Base-by-base conservation (phyloP, 225 moss, liverwort and hornwort species). In the Pseudisothecium myosuroides region DNA sequence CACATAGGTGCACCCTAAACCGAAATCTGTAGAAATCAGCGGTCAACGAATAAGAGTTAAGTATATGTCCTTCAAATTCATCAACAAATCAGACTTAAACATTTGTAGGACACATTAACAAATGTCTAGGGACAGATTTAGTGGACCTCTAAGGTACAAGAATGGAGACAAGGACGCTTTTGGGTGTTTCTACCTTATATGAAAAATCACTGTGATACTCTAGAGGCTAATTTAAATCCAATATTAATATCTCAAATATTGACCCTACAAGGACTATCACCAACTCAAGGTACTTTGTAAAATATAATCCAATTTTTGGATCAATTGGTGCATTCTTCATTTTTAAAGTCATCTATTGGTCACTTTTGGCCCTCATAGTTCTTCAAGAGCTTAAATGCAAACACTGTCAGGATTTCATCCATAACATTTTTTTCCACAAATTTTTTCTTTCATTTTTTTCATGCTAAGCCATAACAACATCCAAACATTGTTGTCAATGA, bases 381-480 rank as follows among this genome's bases (percentile, higher is more conserved):
- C 10, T 73, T 45, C 1, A 1, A 9, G 10, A 17, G 6, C 0
- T 41, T 26, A 13, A 17, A 29, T 47, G 11, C 18, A 74, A 74
- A 45, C 0, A 5, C 0, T 17, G 0, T 73, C 1, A 10, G 0
- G 8, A 43, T 26, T 71, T 71, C 27, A 71, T 45, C 17, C 43
- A 73, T 45, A 0, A 0, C 9, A 49, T 52, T 52, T 19, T 3
- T 55, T 7, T 45, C 6, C 0, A 14, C 6, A 10, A 5, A 10
- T 74, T 29, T 55, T 71, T 74, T 11, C 9, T 2, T 17, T 74
- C 6, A 16, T 28, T 17, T 73, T 27, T 45, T 27, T 6, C n/a
- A 3, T 17, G 9, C 29, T 29, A 47, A 73, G 11, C 3, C 2
- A 0, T 45, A 45, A 14, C 28, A 5, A 18, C 17, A 47, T 31